phyloP scores from a whole-genome alignment of 2,329 filamentous ascomycete species.

The Chrysosporium keratinophilum region DNA sequence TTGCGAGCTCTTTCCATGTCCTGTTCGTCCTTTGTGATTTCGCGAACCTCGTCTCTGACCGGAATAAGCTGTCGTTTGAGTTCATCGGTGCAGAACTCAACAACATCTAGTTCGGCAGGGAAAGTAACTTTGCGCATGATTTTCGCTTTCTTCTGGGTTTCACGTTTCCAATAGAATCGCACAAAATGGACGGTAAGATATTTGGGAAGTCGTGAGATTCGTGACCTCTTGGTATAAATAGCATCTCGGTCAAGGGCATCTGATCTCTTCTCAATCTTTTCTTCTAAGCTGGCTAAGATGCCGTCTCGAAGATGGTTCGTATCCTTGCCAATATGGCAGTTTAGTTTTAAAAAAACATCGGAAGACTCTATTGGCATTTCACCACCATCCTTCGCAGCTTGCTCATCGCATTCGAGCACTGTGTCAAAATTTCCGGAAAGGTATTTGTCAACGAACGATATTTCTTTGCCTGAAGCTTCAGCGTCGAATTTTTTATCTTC shows the following conservation, averaged over 20 bases:
- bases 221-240: constrained; percentile 80
- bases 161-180: constrained; percentile 94
- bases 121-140: constrained; percentile 99
- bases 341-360: constrained; percentile 80
- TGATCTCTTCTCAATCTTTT: constrained; percentile 86
- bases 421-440: constrained; percentile 74
- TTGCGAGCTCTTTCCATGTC: constrained; percentile 87
- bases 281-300: constrained; percentile 66
- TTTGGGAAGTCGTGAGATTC: constrained; percentile 80
- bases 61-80: constrained; percentile 73
- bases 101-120: constrained; percentile 79
- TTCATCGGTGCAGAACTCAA: constrained; percentile 92
- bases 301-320: constrained; percentile 90
- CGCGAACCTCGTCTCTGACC: constrained; percentile 90
- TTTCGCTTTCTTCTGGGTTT: constrained; percentile 96
- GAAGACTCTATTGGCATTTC: constrained; percentile 58
- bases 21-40: constrained; percentile 87
- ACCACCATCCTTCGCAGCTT: constrained; percentile 60
- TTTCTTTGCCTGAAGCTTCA: constrained; percentile 38
- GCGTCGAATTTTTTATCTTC: constrained; percentile 39
- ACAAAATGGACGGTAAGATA: constrained; percentile 96
- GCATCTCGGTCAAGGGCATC: constrained; percentile 66
- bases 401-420: constrained; percentile 71
- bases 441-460: constrained; percentile 81
- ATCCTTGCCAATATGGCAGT: constrained; percentile 82